A percentile compares a stretch with the other conserved stretches of the same genome.
Conservation (phyloP, 352 stramenopile genomes). For the Blastocystis sp. region DNA sequence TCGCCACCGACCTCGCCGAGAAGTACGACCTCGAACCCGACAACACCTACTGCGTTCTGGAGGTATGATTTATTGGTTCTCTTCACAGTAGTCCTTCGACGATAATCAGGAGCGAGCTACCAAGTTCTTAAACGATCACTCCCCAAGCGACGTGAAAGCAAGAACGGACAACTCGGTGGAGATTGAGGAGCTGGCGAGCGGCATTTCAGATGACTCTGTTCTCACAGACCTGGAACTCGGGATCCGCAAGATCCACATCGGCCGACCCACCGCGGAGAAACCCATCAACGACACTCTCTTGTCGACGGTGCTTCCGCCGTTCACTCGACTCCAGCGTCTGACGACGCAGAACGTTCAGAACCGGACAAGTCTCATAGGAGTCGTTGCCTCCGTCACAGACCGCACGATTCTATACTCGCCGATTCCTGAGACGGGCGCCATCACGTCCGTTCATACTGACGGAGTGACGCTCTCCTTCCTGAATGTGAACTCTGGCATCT, state of each 20-base stretch:
- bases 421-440: slow-evolving; percentile 9
- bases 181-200: background rate
- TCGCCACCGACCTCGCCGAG: background rate
- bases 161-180: background rate
- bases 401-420: background rate
- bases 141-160: background rate
- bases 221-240: slow-evolving; percentile 15
- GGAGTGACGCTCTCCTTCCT: slow-evolving; percentile 1
- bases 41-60: background rate
- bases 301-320: slow-evolving; percentile 5
- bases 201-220: background rate
- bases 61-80: background rate
- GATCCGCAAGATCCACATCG: background rate
- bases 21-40: background rate
- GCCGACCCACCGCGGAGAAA: background rate
- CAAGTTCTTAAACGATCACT: background rate
- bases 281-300: background rate
- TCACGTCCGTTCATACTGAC: background rate
- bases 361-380: background rate
- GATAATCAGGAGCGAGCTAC: background rate
- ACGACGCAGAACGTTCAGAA: background rate
- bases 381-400: slow-evolving; percentile 10
- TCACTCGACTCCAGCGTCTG: background rate
- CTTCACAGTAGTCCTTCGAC: background rate
- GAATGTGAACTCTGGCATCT: slow-evolving; percentile 4